Percentiles rank a stretch among this genome's conserved stretches.
Evolutionary conservation across 495 filamentous ascomycete genomes (phyloP).

Genomic region (Aspergillus coremiiformis): DNA sequence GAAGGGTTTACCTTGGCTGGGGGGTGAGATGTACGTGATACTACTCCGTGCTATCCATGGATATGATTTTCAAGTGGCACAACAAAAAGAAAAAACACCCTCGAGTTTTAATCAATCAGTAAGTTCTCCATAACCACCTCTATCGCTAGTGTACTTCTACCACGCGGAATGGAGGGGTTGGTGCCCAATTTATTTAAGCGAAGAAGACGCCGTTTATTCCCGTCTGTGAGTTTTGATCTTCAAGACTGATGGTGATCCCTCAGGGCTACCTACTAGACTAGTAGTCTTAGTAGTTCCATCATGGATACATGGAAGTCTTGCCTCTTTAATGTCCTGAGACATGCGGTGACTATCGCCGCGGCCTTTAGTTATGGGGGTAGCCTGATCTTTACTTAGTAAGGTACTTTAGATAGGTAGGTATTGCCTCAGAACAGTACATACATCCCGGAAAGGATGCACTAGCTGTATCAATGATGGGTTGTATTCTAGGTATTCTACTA

Average conservation of each 20-base stretch:
- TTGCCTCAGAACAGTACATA: too few relatives aligned
- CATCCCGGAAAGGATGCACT: too few relatives aligned
- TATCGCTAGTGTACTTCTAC: conserved; percentile 7
- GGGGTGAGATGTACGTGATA: background rate
- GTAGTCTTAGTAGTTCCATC: too few relatives aligned
- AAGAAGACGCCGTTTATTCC: conserved; percentile 18
- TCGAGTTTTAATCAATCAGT: background rate
- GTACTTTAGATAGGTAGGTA: too few relatives aligned
- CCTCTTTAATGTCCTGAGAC: background rate
- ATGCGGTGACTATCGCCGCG: background rate
- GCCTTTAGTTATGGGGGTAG: background rate
- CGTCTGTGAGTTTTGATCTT: background rate
- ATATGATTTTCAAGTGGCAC: background rate
- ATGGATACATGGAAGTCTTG: background rate
- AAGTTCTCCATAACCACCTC: background rate
- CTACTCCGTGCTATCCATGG: background rate
- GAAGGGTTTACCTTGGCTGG: background rate
- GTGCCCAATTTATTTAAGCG: conserved; percentile 19
- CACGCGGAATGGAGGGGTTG: conserved; percentile 15
- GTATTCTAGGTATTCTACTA: too few relatives aligned
- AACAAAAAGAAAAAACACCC: background rate
- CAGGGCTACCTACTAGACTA: too few relatives aligned
- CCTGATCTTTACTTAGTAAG: background rate
- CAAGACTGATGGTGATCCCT: too few relatives aligned
- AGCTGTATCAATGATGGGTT: too few relatives aligned